A percentile compares a stretch with the other conserved stretches of the same genome.
These are phyloP conservation scores for Zelonia costaricensis DNA, from an alignment of 208 protist species.

Conservation along the genomic window DNA sequence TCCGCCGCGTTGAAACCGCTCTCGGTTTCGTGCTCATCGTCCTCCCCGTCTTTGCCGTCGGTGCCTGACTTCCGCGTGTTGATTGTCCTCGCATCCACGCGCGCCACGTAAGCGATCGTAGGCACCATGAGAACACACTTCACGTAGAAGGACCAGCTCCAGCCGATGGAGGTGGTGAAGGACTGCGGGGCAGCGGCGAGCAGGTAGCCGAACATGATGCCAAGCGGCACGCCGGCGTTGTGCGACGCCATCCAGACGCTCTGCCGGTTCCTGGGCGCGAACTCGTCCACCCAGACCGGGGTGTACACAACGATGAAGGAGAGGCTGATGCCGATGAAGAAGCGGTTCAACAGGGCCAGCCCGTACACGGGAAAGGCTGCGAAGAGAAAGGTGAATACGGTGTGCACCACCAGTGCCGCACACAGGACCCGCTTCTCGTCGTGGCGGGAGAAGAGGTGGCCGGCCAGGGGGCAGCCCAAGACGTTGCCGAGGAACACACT, in stretches of 20 bases:
- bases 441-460: constrained; percentile 71
- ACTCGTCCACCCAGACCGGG: constrained; percentile 93
- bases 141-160: constrained; percentile 84
- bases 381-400: constrained; percentile 81
- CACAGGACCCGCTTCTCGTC: constrained; percentile 64
- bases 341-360: constrained; percentile 66
- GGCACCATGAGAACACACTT: constrained; percentile 82
- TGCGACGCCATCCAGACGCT: constrained; percentile 92
- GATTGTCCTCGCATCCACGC: constrained; percentile 56
- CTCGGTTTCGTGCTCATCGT: constrained; percentile 1
- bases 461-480: constrained; percentile 76
- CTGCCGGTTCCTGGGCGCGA: constrained; percentile 76
- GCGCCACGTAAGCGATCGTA: constrained; percentile 52
- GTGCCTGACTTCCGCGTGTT: constrained; percentile 31
- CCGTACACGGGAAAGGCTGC: constrained; percentile 49
- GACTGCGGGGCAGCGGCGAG: constrained; percentile 49
- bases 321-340: constrained; percentile 89
- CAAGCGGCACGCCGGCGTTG: constrained; percentile 90
- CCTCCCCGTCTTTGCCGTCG: constrained; percentile 3
- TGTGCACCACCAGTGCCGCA: constrained; percentile 64
- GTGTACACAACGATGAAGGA: constrained; percentile 92
- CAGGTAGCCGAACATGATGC: constrained; percentile 92
- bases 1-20: too few relatives aligned
- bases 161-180: constrained; percentile 61
- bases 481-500: constrained; percentile 89